phyloP scores from a whole-genome alignment of 2,329 filamentous ascomycete species.

The Colletotrichum sp. region DNA sequence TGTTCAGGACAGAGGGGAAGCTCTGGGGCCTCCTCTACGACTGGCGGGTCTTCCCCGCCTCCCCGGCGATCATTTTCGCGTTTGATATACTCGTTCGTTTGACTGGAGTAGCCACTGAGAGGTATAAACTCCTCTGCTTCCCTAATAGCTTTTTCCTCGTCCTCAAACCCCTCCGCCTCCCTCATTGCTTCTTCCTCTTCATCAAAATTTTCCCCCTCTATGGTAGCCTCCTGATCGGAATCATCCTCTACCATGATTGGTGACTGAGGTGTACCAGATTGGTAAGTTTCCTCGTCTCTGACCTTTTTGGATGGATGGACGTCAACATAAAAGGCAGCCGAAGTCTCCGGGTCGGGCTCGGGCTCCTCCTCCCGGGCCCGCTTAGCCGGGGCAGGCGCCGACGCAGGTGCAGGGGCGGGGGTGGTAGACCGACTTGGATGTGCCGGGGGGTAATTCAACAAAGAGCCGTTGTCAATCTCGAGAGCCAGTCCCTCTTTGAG shows the following conservation, averaged over 20 bases:
- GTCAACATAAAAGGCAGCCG: background rate
- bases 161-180: background rate
- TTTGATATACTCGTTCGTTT: background rate
- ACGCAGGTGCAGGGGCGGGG: background rate
- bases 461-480: background rate
- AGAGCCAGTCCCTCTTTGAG: background rate
- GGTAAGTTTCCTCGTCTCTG: background rate
- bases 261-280: background rate
- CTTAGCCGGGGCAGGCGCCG: background rate
- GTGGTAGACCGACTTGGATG: background rate
- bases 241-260: background rate
- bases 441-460: background rate
- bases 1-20: background rate
- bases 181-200: background rate
- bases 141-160: background rate
- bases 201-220: background rate
- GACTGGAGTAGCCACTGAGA: background rate
- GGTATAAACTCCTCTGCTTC: background rate
- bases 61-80: background rate
- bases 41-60: background rate
- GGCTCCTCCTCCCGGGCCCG: background rate
- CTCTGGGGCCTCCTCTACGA: background rate
- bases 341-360: background rate
- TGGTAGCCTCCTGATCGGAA: background rate
- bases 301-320: fast-evolving